These are phyloP conservation scores for Acanthamoeba triangularis DNA, from an alignment of 208 protist genomes.

Conservation along the genomic window DNA sequence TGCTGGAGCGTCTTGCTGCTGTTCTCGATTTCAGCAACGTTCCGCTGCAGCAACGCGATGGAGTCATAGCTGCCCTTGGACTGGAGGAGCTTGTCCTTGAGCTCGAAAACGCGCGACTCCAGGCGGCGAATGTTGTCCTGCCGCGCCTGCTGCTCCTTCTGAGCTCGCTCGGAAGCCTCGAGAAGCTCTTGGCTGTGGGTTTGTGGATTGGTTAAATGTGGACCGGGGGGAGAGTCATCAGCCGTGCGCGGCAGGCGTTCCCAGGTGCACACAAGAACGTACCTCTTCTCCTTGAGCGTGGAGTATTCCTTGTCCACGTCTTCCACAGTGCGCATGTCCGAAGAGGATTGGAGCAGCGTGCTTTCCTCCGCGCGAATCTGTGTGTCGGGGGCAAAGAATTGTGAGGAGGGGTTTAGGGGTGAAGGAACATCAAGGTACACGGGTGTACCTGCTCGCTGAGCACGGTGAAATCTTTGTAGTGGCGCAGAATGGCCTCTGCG, in stretches of 20 bases:
- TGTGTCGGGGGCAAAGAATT: not conserved
- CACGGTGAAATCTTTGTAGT: not conserved
- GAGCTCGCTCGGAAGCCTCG: not conserved
- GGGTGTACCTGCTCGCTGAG: not conserved
- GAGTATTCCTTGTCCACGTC: slow-evolving; percentile 31
- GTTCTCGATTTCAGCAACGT: not conserved
- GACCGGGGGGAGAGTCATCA: not conserved
- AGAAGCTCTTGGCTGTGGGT: not conserved
- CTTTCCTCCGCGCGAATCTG: slow-evolving; percentile 45
- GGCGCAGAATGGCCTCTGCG: not conserved
- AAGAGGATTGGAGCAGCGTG: not conserved
- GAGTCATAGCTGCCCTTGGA: slow-evolving; percentile 16
- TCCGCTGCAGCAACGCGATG: not conserved
- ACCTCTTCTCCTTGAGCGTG: not conserved
- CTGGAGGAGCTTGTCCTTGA: slow-evolving; percentile 73
- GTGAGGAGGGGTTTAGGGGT: too few relatives aligned
- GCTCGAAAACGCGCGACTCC: not conserved
- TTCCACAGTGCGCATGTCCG: slow-evolving; percentile 46
- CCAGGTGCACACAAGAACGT: not conserved
- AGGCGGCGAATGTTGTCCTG: not conserved
- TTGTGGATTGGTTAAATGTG: not conserved
- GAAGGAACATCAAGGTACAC: not conserved
- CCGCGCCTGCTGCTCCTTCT: not conserved
- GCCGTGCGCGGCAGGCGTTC: too few relatives aligned
- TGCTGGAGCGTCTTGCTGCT: not conserved